These are phyloP conservation scores for Coleophoma crateriformis DNA, from an alignment of 2,329 filamentous ascomycete species.

Conservation along the genomic window DNA sequence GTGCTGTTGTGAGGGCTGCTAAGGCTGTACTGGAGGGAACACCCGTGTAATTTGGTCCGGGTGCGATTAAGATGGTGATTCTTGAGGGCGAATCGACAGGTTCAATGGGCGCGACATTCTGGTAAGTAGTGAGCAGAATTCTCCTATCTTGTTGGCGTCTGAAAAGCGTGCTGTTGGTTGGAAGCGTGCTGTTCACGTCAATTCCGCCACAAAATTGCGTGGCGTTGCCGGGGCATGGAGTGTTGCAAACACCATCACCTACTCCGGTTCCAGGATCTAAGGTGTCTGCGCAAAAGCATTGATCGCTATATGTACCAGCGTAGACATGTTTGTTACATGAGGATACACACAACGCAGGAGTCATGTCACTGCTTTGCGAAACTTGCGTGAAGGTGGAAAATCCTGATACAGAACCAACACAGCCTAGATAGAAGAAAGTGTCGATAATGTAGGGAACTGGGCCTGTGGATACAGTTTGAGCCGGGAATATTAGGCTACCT, in stretches of 20 bases:
- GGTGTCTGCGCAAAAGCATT: background rate
- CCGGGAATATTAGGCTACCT: background rate
- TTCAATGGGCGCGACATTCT: background rate
- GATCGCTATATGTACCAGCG: background rate
- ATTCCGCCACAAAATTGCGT: background rate
- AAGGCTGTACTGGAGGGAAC: too few species aligned
- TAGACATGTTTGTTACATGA: background rate
- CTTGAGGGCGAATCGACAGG: background rate
- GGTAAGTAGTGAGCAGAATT: background rate
- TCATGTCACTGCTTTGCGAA: background rate
- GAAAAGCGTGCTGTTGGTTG: background rate
- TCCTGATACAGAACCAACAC: background rate
- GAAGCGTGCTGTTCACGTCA: too few species aligned
- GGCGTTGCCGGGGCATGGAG: background rate
- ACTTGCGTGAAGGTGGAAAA: background rate
- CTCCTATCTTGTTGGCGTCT: background rate
- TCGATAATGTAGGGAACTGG: background rate
- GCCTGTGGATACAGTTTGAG: background rate
- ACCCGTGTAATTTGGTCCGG: background rate
- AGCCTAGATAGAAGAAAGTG: constrained; percentile 1
- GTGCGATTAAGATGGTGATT: background rate
- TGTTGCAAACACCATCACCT: background rate
- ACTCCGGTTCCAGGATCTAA: background rate
- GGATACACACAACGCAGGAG: background rate
- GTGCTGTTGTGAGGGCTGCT: background rate